Conservation (phyloP, 169 alveolate genomes). For the Eimeria zaria region DNA sequence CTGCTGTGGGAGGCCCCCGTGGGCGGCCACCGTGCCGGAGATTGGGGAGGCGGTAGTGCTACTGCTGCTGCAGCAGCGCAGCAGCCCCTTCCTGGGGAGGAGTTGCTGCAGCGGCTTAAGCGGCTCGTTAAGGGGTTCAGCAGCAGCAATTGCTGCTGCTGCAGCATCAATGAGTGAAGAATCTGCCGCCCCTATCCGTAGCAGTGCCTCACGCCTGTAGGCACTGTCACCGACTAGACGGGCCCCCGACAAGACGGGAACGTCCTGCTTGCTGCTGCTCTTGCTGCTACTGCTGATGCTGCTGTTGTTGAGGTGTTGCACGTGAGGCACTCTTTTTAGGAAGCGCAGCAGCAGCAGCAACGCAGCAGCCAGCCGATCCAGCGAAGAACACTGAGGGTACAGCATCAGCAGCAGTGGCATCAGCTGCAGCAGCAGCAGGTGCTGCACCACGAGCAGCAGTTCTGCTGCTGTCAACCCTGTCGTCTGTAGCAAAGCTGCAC, state of each 20-base stretch:
- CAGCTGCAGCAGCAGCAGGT: conserved; percentile 68
- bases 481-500: conserved; percentile 64
- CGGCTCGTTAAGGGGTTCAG: conserved; percentile 44
- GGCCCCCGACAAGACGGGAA: conserved; percentile 31
- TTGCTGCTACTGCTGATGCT: conserved; percentile 49
- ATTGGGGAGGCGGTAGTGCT: conserved; percentile 34
- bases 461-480: conserved; percentile 67
- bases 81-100: conserved; percentile 23
- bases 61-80: conserved; percentile 20
- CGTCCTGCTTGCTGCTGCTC: conserved; percentile 22
- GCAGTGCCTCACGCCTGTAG: conserved; percentile 48
- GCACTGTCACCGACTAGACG: conserved; percentile 28
- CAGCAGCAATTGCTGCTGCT: conserved; percentile 73
- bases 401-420: conserved; percentile 49
- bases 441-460: conserved; percentile 9
- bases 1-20: neutral
- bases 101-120: conserved; percentile 24
- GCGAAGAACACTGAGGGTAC: neutral
- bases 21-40: conserved; percentile 30
- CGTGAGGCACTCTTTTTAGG: conserved; percentile 27
- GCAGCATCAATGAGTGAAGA: conserved; percentile 54
- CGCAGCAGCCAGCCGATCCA: conserved; percentile 42
- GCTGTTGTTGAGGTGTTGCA: conserved; percentile 3
- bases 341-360: conserved; percentile 81
- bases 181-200: conserved; percentile 59